These are phyloP conservation scores for Lippia alba DNA, from an alignment of 305 asterid genomes.

Conservation along the genomic window DNA sequence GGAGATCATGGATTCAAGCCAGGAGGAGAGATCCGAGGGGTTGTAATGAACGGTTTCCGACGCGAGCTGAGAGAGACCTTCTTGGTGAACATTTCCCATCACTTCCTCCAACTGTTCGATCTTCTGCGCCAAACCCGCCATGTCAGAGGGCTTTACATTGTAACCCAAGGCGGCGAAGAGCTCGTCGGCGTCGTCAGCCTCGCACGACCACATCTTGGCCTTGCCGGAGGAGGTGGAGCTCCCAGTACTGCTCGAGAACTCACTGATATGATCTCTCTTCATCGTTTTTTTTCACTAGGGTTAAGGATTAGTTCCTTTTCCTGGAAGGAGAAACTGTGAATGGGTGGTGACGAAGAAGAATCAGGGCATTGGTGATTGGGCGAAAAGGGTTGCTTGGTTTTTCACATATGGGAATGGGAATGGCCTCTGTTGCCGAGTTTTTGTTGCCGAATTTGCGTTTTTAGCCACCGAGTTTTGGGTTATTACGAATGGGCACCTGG, in stretches of 20 bases:
- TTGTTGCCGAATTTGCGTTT: neutral
- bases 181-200: conserved; percentile 57
- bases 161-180: conserved; percentile 71
- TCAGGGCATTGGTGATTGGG: conserved; percentile 55
- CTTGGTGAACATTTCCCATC: conserved; percentile 52
- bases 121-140: conserved; percentile 77
- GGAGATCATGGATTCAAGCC: conserved; percentile 81
- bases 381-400: conserved; percentile 42
- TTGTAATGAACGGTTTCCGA: conserved; percentile 74
- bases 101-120: conserved; percentile 67
- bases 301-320: neutral
- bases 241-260: conserved; percentile 45
- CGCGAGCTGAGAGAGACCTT: conserved; percentile 53
- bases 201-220: conserved; percentile 60
- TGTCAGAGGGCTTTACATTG: conserved; percentile 63
- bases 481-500: neutral
- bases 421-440: conserved; percentile 38
- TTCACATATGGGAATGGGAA: conserved; percentile 30
- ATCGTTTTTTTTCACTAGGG: conserved; percentile 2
- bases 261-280: conserved; percentile 44
- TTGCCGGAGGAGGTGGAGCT: conserved; percentile 47
- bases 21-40: conserved; percentile 83
- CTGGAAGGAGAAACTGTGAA: conserved; percentile 25
- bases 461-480: neutral
- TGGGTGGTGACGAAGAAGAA: conserved; percentile 33